These are phyloP conservation scores for Microdochium trichocladiopsis DNA, from an alignment of 2,329 filamentous ascomycete species.

Conservation along the genomic window DNA sequence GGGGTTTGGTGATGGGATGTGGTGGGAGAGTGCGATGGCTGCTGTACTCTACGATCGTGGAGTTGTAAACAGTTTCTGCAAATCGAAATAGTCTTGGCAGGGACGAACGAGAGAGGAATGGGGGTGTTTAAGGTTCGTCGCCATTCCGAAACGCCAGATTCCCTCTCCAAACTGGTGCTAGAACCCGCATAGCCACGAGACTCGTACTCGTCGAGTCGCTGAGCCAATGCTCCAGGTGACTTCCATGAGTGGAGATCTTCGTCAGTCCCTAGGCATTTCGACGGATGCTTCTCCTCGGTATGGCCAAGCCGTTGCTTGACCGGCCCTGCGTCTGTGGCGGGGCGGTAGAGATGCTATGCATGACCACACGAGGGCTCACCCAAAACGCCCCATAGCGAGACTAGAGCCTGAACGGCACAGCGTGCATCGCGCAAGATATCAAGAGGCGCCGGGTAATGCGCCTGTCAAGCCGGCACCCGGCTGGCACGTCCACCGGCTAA, in stretches of 20 bases:
- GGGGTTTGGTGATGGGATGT: not conserved
- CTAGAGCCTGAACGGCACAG: not conserved
- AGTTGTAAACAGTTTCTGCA: not conserved
- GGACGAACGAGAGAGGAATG: not conserved
- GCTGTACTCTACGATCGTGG: not conserved
- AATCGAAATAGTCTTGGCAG: not conserved
- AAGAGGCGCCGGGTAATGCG: not conserved
- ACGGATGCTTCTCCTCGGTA: not conserved
- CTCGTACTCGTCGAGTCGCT: not conserved
- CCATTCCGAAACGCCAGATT: not conserved
- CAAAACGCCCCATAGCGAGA: not conserved
- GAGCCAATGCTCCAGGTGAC: not conserved
- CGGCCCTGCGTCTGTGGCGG: not conserved
- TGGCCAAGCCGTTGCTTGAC: not conserved
- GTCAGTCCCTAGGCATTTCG: not conserved
- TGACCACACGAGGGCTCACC: not conserved
- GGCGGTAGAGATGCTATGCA: not conserved
- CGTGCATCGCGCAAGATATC: not conserved
- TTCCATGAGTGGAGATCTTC: not conserved
- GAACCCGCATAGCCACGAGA: not conserved
- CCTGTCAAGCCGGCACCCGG: not conserved
- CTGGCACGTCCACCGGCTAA: no score
- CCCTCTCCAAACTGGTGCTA: not conserved
- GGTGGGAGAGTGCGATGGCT: not conserved
- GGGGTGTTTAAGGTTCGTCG: not conserved